Conservation (phyloP, 495 filamentous ascomycete species). For the Bathelium albidoporum region DNA sequence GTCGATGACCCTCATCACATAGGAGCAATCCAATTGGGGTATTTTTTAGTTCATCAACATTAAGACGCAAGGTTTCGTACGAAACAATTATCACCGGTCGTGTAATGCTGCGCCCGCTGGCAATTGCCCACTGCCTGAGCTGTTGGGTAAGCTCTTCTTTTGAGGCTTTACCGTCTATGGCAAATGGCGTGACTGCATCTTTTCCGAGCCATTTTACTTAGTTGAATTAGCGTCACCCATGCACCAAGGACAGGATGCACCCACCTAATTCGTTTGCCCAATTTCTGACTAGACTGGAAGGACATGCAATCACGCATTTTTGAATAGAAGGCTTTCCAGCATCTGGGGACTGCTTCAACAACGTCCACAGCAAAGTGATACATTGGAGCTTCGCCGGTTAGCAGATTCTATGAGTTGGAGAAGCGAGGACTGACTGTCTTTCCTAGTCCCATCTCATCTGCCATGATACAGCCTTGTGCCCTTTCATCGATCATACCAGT, state of each 20-base stretch:
- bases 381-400: conserved; percentile 47
- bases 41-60: conserved; percentile 77
- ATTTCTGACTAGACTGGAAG: conserved; percentile 90
- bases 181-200: conserved; percentile 86
- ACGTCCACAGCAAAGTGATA: conserved; percentile 83
- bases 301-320: conserved; percentile 98
- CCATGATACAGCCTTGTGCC: conserved; percentile 98
- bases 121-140: conserved; percentile 87
- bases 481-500: conserved; percentile 90
- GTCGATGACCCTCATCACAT: conserved; percentile 97
- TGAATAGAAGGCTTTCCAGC: conserved; percentile 89
- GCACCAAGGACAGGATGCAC: neutral
- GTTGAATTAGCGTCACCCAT: neutral
- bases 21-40: conserved; percentile 85
- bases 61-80: conserved; percentile 88
- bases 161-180: conserved; percentile 89
- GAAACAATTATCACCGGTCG: conserved; percentile 98
- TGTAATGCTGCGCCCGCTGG: conserved; percentile 79
- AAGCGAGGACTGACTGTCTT: conserved; percentile 65
- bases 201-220: conserved; percentile 87
- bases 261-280: conserved; percentile 83
- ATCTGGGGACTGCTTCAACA: conserved; percentile 90
- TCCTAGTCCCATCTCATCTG: conserved; percentile 96
- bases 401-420: neutral
- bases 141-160: conserved; percentile 87